phyloP scores from a whole-genome alignment of 2,329 filamentous ascomycete species.

The Myriosclerotinia duriaeana region DNA sequence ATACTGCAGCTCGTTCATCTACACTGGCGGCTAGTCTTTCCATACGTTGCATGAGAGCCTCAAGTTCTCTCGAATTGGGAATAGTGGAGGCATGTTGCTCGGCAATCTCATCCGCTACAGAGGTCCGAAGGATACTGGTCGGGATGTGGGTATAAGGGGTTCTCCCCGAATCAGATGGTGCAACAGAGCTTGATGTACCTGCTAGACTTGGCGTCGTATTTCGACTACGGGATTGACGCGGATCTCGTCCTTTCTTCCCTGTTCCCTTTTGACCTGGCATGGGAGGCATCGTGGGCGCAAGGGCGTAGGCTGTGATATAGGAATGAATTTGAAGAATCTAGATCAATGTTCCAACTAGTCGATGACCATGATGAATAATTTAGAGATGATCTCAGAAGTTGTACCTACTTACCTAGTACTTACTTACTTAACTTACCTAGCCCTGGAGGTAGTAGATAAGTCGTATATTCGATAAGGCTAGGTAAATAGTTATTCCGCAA shows the following conservation, averaged over 20 bases:
- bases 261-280: constrained; percentile 60
- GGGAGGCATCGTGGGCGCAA: constrained; percentile 51
- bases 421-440: no score
- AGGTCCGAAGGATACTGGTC: constrained; percentile 57
- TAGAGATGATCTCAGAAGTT: no score
- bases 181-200: constrained; percentile 41
- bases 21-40: constrained; percentile 65
- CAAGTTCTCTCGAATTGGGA: constrained; percentile 62
- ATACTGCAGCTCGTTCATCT: constrained; percentile 64
- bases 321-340: background rate
- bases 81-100: constrained; percentile 60
- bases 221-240: constrained; percentile 66
- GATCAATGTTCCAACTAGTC: background rate
- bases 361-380: background rate
- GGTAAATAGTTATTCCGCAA: background rate
- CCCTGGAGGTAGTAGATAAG: background rate
- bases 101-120: constrained; percentile 63
- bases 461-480: background rate
- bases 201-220: constrained; percentile 69
- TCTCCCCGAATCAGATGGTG: constrained; percentile 51
- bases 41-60: constrained; percentile 63
- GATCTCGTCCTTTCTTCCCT: constrained; percentile 63
- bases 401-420: no score
- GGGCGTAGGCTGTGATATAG: background rate
- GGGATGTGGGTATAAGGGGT: constrained; percentile 67